Evolutionary conservation across 2,329 filamentous ascomycete genomes (phyloP), one percentile per base, ranked within the genome.

Genomic region (Fusarium verticillioides): DNA sequence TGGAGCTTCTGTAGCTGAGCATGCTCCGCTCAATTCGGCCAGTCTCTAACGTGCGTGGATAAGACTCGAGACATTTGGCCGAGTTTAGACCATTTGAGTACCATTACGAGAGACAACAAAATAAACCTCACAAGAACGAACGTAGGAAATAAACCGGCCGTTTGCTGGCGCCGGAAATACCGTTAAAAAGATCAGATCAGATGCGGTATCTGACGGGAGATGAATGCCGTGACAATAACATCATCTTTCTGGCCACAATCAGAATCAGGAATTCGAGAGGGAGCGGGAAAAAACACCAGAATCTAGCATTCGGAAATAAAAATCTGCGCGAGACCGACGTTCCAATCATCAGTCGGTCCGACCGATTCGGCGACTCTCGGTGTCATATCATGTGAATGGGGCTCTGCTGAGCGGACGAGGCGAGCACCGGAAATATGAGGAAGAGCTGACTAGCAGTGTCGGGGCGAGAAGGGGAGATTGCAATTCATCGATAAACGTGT

Each of bases 361-460:
- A 69, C 42, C 56, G 63, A 66, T 39, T 69, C 66, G 66, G 66
- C 66, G 65, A 49, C 66, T 54, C 66, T 69, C 66, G 66, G 66
- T 69, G 66, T 69, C 66, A 69, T 70, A 65, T 69, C 59, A 69
- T 59, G 30, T 39, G 44, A 53, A 69, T 54, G 66, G 66, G 66
- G 66, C 66, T 67, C 58, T 65, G 63, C 54, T 68, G 50, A 52
- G 42, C 52, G 44, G 46, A 59, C 66, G 43, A 69, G 66, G 66
- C 66, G 66, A 69, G 59, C 36, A 23, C 47, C 66, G 66, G 66
- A 53, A 70, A 69, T 69, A 70, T 65, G 58, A 69, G 56, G 65
- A 47, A 46, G 50, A 40, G 43, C 46, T 65, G 66, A 54, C 66
- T 60, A 69, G 52, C 58, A 60, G 36, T 53, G 66, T 65, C 21